Base-by-base conservation (phyloP, 495 filamentous ascomycete genomes). In the Aspergillus avenaceus region DNA sequence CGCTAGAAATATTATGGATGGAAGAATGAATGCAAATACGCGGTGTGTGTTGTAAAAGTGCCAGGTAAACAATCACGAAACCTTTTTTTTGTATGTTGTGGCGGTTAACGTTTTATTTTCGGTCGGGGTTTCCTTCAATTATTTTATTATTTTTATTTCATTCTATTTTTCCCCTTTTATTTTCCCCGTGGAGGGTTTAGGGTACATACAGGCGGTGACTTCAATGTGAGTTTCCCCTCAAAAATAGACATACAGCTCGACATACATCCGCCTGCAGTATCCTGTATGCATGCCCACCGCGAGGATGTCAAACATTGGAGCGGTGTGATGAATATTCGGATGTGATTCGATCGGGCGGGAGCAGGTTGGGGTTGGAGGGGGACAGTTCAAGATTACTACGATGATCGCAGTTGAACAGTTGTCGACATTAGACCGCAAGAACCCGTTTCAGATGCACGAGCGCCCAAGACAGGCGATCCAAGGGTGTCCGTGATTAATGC, bases 381-480 rank as follows among this genome's bases (percentile, higher is more conserved):
- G 40, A 29, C 41, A 44, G 27, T 44, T 28, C 24, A 29, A 29
- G 13, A 45, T 29, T 45, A 19, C 23, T 31, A 21, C 8, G n/a
- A 6, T 11, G 21, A 31, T 32, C 34, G 9, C 28, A 34, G 32
- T 22, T 26, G 47, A 47, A 55, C 34, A 47, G 29, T 29, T 53
- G 50, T 47, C 46, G 7, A 12, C 26, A 37, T 26, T 29, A 55
- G 53, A 55, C 47, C 47, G 47, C 52, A 54, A 54, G 41, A 45
- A 36, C 52, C 52, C 52, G 45, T 49, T 54, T 45, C 41, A 29
- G 41, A 45, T 45, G 52, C 52, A 54, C 25, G 41, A 54, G 24
- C 31, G 47, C 52, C 52, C 52, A 54, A 54, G 41, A 28, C 36
- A n/a, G n/a, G n/a, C 11, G 29, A 32, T 32, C 4, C 11, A 32